Evolutionary conservation across 2,329 filamentous ascomycete genomes (phyloP).

Genomic region (Rhinocladiella similis): DNA sequence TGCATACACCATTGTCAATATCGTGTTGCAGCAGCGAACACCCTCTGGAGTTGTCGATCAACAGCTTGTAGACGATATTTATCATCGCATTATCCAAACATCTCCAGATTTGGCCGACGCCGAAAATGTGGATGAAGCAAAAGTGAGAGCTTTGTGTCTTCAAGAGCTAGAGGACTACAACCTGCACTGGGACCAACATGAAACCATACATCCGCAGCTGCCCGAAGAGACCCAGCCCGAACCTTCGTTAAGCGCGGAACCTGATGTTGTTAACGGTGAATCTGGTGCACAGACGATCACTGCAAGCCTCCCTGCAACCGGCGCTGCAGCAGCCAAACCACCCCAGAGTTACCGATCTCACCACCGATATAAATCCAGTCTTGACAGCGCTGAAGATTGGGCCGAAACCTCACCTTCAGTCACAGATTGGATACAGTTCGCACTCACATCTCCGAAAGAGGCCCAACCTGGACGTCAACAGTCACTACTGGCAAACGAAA

Average conservation of each 20-base stretch:
- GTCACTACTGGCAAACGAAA: constrained; percentile 16
- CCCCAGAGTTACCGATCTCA: constrained; percentile 23
- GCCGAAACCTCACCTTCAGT: constrained; percentile 51
- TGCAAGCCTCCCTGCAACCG: not conserved
- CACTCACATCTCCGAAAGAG: constrained; percentile 27
- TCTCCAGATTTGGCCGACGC: constrained; percentile 56
- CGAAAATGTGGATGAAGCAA: constrained; percentile 55
- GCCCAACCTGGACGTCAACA: constrained; percentile 4
- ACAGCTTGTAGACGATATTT: constrained; percentile 30
- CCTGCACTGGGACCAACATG: constrained; percentile 14
- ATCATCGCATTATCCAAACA: constrained; percentile 44
- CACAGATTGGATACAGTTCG: constrained; percentile 49
- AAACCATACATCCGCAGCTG: constrained; percentile 6
- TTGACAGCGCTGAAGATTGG: constrained; percentile 49
- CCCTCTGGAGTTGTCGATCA: constrained; percentile 35
- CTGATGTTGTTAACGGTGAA: not conserved
- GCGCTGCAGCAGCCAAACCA: constrained; percentile 6
- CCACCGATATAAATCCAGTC: constrained; percentile 40
- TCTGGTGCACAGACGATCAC: not conserved
- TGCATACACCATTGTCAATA: constrained; percentile 31
- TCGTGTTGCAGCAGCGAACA: constrained; percentile 28
- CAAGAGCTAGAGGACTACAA: constrained; percentile 43
- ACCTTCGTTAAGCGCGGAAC: not conserved
- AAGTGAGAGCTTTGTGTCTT: constrained; percentile 57
- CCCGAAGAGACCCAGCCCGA: constrained; percentile 10